These are phyloP conservation scores for Zoysia japonica DNA, from an alignment of 176 grass and related monocot genomes.

Conservation along the genomic window DNA sequence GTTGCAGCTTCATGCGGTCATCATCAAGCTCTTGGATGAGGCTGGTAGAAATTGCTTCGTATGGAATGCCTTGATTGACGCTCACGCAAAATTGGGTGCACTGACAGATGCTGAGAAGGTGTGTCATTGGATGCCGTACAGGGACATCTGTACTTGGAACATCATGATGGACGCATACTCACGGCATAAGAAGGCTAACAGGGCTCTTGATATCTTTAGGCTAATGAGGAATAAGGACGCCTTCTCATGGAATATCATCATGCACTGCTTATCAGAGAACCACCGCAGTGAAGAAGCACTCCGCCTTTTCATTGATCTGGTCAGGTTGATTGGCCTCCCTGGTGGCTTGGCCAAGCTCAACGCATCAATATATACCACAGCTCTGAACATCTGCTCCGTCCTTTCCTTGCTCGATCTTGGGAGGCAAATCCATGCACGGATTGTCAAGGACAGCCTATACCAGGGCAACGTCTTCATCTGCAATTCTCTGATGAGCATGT, in stretches of 20 bases:
- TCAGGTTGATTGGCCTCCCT: not conserved
- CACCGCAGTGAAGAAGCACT: slow-evolving; percentile 34
- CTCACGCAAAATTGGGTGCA: slow-evolving; percentile 44
- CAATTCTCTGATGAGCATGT: slow-evolving; percentile 68
- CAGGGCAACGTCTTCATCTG: slow-evolving; percentile 33
- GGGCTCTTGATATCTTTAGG: slow-evolving; percentile 54
- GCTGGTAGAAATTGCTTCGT: slow-evolving; percentile 27
- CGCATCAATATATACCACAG: slow-evolving; percentile 43
- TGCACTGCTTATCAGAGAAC: slow-evolving; percentile 45
- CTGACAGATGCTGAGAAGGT: slow-evolving; percentile 45
- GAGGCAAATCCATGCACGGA: slow-evolving; percentile 46
- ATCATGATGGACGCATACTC: slow-evolving; percentile 58
- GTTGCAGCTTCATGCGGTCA: slow-evolving; percentile 40
- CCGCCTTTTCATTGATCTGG: slow-evolving; percentile 38
- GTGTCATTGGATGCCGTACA: slow-evolving; percentile 40
- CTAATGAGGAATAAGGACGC: slow-evolving; percentile 44
- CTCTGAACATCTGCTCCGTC: slow-evolving; percentile 48
- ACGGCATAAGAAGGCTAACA: slow-evolving; percentile 32
- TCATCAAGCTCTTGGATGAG: slow-evolving; percentile 50
- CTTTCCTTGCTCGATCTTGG: slow-evolving; percentile 43
- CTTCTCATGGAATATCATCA: slow-evolving; percentile 61
- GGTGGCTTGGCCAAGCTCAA: slow-evolving; percentile 18
- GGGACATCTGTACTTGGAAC: slow-evolving; percentile 61
- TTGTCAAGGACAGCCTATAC: slow-evolving; percentile 39
- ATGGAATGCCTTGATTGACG: slow-evolving; percentile 61